A percentile compares a stretch with the other conserved stretches of the same genome.
Evolutionary conservation across 768 basidiomycete species (phyloP).

Genomic region (Gyrodon lividus): DNA sequence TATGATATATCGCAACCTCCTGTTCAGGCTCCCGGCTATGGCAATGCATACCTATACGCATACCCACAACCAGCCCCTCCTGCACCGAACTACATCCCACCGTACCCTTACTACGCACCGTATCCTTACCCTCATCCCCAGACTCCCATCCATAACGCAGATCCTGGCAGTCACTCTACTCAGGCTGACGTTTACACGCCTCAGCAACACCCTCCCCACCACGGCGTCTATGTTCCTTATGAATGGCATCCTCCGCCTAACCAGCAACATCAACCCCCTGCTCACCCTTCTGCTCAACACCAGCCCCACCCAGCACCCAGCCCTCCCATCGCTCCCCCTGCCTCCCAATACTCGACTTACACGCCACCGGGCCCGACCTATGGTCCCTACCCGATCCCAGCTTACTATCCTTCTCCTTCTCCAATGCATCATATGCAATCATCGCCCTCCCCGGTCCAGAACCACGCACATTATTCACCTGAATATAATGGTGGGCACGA

Average conservation of each 20-base stretch:
- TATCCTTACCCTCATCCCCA: slow-evolving; percentile 55
- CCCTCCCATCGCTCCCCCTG: slow-evolving; percentile 29
- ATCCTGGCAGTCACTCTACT: slow-evolving; percentile 28
- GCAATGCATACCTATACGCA: slow-evolving; percentile 37
- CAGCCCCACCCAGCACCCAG: slow-evolving; percentile 34
- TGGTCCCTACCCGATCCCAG: slow-evolving; percentile 36
- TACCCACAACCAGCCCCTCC: slow-evolving; percentile 41
- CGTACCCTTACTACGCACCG: slow-evolving; percentile 43
- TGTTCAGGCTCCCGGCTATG: slow-evolving; percentile 30
- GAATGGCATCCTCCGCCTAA: slow-evolving; percentile 34
- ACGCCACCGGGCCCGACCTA: slow-evolving; percentile 33
- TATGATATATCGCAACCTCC: slow-evolving; percentile 33
- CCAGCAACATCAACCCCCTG: slow-evolving; percentile 31
- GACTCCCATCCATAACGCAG: slow-evolving; percentile 38
- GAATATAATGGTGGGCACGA: slow-evolving; percentile 32
- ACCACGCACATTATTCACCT: slow-evolving; percentile 25
- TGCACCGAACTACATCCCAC: slow-evolving; percentile 38
- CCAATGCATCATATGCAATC: slow-evolving; percentile 27
- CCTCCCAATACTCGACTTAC: slow-evolving; percentile 32
- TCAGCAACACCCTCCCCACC: slow-evolving; percentile 32
- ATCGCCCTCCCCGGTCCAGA: slow-evolving; percentile 26
- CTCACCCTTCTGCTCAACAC: slow-evolving; percentile 43
- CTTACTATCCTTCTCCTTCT: slow-evolving; percentile 34
- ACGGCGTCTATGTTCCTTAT: slow-evolving; percentile 31
- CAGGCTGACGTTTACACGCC: slow-evolving; percentile 33